Evolutionary conservation across 805 yeast genomes (phyloP), one percentile per base, ranked within the genome.

Genomic region (Saccharomycopsis sp.): DNA sequence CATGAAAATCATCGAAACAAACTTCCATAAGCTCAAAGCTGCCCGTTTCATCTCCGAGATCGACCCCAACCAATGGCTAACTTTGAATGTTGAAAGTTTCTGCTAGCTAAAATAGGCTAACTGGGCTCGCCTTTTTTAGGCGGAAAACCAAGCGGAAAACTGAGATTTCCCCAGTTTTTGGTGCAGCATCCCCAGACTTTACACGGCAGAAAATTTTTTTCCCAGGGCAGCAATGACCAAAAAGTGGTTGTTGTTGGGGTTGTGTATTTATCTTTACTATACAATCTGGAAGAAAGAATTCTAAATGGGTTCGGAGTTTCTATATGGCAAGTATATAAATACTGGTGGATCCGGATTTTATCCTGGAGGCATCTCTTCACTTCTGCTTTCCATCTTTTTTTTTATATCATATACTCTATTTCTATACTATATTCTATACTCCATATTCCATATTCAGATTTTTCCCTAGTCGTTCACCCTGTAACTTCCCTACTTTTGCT

Each of bases 11-110:
- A 15, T 44, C 3, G 24, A 17, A 17, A 17, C 9, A 17, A 19
- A 54, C 23, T 54, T 34, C 38, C 17, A 19, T 3, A 17, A 19
- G 23, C 29, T 54, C 9, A 3, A 24, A 20, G 9, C 3, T 7
- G 17, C 3, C 19, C n/a, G 24, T 12, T 8, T 14, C 5, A 24
- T 54, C 3, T 7, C 19, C 24, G 51, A 54, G 56, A 8, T 54
- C 19, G 38, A 23, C 17, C 35, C n/a, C 17, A 19, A 23, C 7
- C 20, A 54, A 3, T 54, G 56, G 56, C 47, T 54, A 24, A 42
- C 29, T 23, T 42, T 54, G 56, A 17, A 15, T 15, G 35, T 54
- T 47, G 56, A 54, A 41, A 8, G 19, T 3, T 44, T 12, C 22
- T 9, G 14, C 41, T 35, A 35, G 41, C 41, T 8, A 35, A 14